These are phyloP conservation scores for Metarhizium rileyi DNA, from an alignment of 2,329 filamentous ascomycete species.

Conservation along the genomic window DNA sequence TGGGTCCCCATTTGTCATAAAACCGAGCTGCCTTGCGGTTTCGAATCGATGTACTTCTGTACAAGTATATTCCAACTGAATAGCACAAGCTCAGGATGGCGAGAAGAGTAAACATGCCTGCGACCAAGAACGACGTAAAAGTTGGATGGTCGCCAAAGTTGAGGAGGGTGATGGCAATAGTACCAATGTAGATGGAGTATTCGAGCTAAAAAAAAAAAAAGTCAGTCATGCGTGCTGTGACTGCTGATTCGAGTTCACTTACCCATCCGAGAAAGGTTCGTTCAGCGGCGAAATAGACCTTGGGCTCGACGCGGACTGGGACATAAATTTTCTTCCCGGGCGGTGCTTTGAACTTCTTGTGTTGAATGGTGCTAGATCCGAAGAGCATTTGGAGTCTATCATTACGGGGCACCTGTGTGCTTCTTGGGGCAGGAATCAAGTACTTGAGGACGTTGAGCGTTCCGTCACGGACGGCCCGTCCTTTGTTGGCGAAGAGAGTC, in stretches of 20 bases:
- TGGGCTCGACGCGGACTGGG: conserved; percentile 89
- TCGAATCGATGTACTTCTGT: conserved; percentile 78
- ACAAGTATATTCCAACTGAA: conserved; percentile 74
- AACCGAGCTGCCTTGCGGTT: conserved; percentile 78
- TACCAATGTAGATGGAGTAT: conserved; percentile 88
- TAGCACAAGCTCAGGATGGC: conserved; percentile 74
- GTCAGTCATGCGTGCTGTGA: background rate
- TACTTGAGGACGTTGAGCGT: conserved; percentile 35
- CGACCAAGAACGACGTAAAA: conserved; percentile 52
- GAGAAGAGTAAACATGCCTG: conserved; percentile 72
- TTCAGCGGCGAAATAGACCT: conserved; percentile 95
- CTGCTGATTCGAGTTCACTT: conserved; percentile 22
- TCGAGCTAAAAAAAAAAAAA: conserved; percentile 54
- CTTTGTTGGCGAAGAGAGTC: conserved; percentile 42
- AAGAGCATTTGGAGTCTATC: conserved; percentile 44
- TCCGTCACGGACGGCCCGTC: conserved; percentile 31
- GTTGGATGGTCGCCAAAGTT: conserved; percentile 62
- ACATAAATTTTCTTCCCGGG: conserved; percentile 91
- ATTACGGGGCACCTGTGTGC: conserved; percentile 47
- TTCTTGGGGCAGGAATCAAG: conserved; percentile 45
- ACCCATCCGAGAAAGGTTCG: conserved; percentile 93
- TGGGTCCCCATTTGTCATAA: conserved; percentile 84
- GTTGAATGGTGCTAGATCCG: conserved; percentile 44
- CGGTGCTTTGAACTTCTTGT: conserved; percentile 59
- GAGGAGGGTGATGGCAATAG: conserved; percentile 73